phyloP scores from a whole-genome alignment of 352 stramenopile genomes.

The Globisporangium cylindrosporum region DNA sequence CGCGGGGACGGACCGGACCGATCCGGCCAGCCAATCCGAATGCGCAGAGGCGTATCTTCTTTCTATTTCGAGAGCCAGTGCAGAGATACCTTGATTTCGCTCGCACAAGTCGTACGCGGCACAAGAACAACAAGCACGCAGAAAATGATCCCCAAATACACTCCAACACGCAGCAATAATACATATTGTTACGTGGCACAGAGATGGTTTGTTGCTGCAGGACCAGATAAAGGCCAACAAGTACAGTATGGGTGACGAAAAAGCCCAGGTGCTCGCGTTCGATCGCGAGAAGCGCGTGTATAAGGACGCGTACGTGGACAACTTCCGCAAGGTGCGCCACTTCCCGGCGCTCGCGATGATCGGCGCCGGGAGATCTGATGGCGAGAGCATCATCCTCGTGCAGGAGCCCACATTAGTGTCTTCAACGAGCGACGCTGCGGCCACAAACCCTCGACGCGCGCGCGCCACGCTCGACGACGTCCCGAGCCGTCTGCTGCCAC shows the following conservation, averaged over 20 bases:
- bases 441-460: slow-evolving; percentile 6
- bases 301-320: slow-evolving; percentile 71
- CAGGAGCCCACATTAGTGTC: slow-evolving; percentile 27
- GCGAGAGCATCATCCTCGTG: slow-evolving; percentile 64
- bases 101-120: neutral
- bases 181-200: neutral
- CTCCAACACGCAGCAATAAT: neutral
- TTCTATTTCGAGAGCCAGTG: slow-evolving; percentile 13
- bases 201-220: neutral
- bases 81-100: neutral
- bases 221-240: neutral
- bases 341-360: slow-evolving; percentile 68
- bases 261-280: slow-evolving; percentile 51
- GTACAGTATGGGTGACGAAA: slow-evolving; percentile 22
- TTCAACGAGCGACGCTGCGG: slow-evolving; percentile 12
- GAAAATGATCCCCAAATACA: too few species aligned
- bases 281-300: slow-evolving; percentile 77
- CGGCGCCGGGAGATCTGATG: slow-evolving; percentile 39
- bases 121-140: neutral
- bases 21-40: slow-evolving; percentile 7
- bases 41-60: slow-evolving; percentile 14
- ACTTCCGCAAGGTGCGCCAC: slow-evolving; percentile 68
- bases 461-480: slow-evolving; percentile 32
- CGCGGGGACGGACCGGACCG: neutral
- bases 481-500: slow-evolving; percentile 47